Evolutionary conservation across 345 rosid genomes (phyloP).

Genomic region (Diplotaxis tenuifolia): DNA sequence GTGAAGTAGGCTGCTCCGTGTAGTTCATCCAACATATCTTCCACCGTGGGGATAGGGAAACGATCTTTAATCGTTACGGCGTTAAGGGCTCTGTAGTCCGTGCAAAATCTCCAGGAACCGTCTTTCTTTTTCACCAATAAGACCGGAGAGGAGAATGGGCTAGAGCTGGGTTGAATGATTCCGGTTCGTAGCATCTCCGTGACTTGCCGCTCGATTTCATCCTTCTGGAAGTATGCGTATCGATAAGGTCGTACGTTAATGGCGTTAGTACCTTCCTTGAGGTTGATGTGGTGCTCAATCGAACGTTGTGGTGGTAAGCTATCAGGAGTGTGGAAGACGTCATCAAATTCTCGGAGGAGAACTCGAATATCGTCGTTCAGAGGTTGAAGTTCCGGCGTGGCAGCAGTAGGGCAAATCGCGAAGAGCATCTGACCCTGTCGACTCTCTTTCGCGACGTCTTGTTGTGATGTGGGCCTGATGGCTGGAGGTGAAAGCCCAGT

Average conservation of each 20-base stretch:
- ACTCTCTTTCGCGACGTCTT: not conserved
- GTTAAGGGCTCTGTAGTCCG: not conserved
- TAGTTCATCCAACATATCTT: not conserved
- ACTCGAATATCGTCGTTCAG: too few relatives aligned
- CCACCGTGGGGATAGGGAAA: not conserved
- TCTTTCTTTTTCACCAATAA: not conserved
- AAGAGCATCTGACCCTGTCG: too few relatives aligned
- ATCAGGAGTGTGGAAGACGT: not conserved
- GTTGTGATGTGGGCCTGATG: rapidly evolving
- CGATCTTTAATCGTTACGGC: not conserved
- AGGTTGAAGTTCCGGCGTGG: too few relatives aligned
- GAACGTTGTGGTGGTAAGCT: not conserved
- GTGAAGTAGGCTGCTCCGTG: not conserved
- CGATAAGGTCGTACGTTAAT: not conserved
- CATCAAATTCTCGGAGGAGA: not conserved
- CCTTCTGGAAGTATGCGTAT: not conserved
- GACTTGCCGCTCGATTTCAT: not conserved
- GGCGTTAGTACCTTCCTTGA: not conserved
- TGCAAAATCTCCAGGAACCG: not conserved
- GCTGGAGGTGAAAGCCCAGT: rapidly evolving
- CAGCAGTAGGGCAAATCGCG: too few relatives aligned
- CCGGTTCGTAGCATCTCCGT: rapidly evolving
- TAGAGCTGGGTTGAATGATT: not conserved
- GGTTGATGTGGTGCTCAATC: not conserved
- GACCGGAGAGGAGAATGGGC: not conserved